These are phyloP conservation scores for Waitea zeae DNA, from an alignment of 1,284 basidiomycete species.

Conservation along the genomic window DNA sequence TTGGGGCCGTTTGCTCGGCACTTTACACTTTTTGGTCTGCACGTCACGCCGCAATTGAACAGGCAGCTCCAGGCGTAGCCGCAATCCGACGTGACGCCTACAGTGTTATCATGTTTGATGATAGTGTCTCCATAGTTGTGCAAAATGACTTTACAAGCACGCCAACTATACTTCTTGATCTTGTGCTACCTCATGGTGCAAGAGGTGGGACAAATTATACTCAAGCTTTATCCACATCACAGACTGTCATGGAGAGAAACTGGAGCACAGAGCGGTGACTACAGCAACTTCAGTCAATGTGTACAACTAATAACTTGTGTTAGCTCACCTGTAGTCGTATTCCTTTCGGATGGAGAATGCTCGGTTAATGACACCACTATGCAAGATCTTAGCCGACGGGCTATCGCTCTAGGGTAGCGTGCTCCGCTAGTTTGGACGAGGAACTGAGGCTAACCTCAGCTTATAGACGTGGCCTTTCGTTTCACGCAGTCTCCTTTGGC, in stretches of 20 bases:
- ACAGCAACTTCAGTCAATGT: too few relatives aligned
- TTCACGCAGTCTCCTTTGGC: constrained; percentile 44
- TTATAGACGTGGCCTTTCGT: constrained; percentile 33
- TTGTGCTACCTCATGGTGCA: constrained; percentile 16
- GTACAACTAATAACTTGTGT: too few relatives aligned
- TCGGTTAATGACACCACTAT: constrained; percentile 20
- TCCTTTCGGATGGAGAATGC: constrained; percentile 43
- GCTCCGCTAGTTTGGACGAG: too few relatives aligned
- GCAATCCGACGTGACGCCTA: constrained; percentile 32
- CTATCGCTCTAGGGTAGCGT: constrained; percentile 31
- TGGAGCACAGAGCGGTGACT: constrained; percentile 40
- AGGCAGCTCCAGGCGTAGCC: constrained; percentile 9
- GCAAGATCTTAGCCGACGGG: constrained; percentile 25
- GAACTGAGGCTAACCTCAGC: too few relatives aligned
- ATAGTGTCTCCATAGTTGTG: constrained; percentile 12
- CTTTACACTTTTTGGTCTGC: constrained; percentile 36
- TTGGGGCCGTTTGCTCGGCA: constrained; percentile 40
- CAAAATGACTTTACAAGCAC: constrained; percentile 31
- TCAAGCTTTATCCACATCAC: constrained; percentile 20
- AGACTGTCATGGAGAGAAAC: constrained; percentile 22
- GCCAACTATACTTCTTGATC: constrained; percentile 25
- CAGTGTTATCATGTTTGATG: constrained; percentile 34
- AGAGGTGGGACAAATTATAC: constrained; percentile 30
- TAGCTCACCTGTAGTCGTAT: constrained; percentile 46
- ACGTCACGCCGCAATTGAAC: constrained; percentile 20